Conservation (phyloP, 129 eudicot genomes). For the Flaveria brownii region DNA sequence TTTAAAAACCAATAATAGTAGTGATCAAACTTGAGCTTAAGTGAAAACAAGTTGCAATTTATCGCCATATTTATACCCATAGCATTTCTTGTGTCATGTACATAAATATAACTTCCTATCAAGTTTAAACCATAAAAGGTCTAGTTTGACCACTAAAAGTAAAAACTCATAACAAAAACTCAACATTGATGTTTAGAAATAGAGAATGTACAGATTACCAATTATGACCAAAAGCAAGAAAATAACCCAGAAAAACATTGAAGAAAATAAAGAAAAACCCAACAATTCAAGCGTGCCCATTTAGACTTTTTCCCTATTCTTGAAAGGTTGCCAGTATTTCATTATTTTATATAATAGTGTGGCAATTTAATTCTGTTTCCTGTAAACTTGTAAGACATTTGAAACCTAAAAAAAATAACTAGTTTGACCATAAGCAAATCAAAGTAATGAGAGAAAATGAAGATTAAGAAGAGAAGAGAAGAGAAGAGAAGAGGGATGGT, state of each 20-base stretch:
- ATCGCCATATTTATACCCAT: neutral
- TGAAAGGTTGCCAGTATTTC: too few relatives aligned
- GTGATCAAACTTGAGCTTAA: neutral
- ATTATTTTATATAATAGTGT: too few relatives aligned
- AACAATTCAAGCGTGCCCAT: conserved; percentile 19
- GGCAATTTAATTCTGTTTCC: neutral
- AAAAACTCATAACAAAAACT: conserved; percentile 20
- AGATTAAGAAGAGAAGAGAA: neutral
- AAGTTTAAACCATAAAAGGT: neutral
- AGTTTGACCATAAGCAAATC: conserved; percentile 12
- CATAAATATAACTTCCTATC: neutral
- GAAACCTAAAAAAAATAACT: neutral
- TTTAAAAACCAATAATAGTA: neutral
- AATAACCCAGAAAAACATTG: conserved; percentile 13
- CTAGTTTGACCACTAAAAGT: neutral
- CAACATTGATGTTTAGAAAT: neutral
- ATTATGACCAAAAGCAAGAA: conserved; percentile 35
- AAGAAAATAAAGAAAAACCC: conserved; percentile 13
- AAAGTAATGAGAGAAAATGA: conserved; percentile 15
- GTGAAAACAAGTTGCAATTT: neutral
- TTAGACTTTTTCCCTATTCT: neutral
- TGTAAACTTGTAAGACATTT: neutral
- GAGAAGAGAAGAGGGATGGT: neutral
- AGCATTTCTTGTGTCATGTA: conserved; percentile 3
- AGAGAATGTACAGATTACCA: conserved; percentile 15